A percentile compares a stretch with the other conserved stretches of the same genome.
Conservation (phyloP, 2,329 filamentous ascomycete genomes). For the Fusarium zealandicum region DNA sequence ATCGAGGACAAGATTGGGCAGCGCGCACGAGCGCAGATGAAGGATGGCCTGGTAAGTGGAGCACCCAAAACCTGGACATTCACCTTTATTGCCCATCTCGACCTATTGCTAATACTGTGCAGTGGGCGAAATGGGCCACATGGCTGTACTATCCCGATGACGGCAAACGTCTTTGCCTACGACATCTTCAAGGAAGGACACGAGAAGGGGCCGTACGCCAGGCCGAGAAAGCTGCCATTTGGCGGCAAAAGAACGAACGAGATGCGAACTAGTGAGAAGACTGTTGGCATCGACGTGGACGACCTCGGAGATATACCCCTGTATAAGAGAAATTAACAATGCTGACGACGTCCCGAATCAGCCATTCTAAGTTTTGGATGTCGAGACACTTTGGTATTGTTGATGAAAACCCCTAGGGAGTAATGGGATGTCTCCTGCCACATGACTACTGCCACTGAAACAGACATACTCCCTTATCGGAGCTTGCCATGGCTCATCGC, state of each 20-base stretch:
- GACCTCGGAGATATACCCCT: background rate
- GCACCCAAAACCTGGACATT: rapidly evolving
- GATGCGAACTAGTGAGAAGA: background rate
- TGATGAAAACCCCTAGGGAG: no score
- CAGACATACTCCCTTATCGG: no score
- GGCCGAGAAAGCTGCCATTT: slow-evolving; percentile 26
- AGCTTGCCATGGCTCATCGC: no score
- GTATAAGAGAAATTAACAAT: background rate
- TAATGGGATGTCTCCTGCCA: no score
- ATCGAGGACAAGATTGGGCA: slow-evolving; percentile 65
- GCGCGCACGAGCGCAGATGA: slow-evolving; percentile 63
- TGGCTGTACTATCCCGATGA: slow-evolving; percentile 62
- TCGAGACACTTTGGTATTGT: no score
- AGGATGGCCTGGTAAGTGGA: slow-evolving; percentile 50
- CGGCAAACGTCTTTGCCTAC: slow-evolving; percentile 54
- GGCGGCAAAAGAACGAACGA: slow-evolving; percentile 26
- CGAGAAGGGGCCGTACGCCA: slow-evolving; percentile 51
- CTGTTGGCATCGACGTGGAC: background rate
- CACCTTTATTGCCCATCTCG: rapidly evolving
- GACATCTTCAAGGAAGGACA: slow-evolving; percentile 59
- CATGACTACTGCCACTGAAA: no score
- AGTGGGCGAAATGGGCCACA: slow-evolving; percentile 61
- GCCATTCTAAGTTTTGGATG: background rate
- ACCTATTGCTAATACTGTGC: background rate
- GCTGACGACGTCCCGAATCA: background rate